Percentiles rank a stretch among this genome's conserved stretches.
Evolutionary conservation across 2,329 filamentous ascomycete species (phyloP).

Genomic region (Aphanoascus verrucosus): DNA sequence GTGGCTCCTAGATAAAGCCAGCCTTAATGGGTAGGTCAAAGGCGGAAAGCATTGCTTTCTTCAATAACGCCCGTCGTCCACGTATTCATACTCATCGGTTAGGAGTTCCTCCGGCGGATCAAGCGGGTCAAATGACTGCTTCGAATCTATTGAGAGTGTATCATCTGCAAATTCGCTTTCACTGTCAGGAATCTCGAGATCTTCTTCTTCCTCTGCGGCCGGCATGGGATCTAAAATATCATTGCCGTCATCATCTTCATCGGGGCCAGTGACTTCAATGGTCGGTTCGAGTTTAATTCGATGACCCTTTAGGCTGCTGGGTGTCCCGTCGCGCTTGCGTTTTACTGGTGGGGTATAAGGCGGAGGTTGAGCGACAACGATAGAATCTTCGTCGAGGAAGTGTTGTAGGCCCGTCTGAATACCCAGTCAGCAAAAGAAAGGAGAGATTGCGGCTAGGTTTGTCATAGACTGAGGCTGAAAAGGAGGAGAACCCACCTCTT

Average conservation of each 20-base stretch:
- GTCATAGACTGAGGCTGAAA: background rate
- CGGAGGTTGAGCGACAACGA: background rate
- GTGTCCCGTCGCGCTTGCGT: background rate
- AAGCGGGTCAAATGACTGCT: background rate
- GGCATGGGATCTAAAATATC: slow-evolving; percentile 9
- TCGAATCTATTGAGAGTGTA: background rate
- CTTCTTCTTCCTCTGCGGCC: slow-evolving; percentile 1
- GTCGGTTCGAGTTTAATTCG: slow-evolving; percentile 1
- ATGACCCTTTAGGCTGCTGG: background rate
- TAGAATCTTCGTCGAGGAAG: slow-evolving; percentile 7
- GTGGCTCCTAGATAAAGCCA: background rate
- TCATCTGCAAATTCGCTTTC: slow-evolving; percentile 9
- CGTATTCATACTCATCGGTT: background rate
- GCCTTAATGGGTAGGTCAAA: no score
- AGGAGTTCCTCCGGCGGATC: background rate
- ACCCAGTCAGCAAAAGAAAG: background rate
- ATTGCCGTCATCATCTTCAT: slow-evolving; percentile 6
- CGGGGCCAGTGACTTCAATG: background rate
- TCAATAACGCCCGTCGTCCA: slow-evolving; percentile 5
- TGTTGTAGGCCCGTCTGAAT: slow-evolving; percentile 2
- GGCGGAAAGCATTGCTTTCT: background rate
- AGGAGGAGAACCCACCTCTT: slow-evolving; percentile 22
- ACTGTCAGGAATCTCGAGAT: slow-evolving; percentile 13
- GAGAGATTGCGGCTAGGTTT: background rate
- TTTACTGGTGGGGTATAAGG: background rate